Conservation (phyloP, 108 stramenopile genomes). For the Nitzschia inconspicua region DNA sequence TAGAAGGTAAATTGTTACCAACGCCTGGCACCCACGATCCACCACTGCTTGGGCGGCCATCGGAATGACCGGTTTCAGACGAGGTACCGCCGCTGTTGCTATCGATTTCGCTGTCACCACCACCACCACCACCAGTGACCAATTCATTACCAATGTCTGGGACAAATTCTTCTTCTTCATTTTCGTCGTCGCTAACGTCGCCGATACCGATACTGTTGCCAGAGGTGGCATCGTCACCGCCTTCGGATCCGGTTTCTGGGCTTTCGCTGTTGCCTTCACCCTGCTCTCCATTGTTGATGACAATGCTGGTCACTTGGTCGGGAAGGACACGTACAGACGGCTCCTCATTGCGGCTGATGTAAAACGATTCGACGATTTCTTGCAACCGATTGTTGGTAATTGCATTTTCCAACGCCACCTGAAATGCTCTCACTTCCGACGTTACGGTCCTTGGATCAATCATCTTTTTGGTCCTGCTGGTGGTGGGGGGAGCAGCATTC, state of each 20-base stretch:
- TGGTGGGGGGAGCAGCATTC: neutral
- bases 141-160: neutral
- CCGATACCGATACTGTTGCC: neutral
- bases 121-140: neutral
- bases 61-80: neutral
- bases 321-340: neutral
- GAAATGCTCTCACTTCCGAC: constrained; percentile 4
- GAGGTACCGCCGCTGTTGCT: neutral
- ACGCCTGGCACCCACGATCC: neutral
- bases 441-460: constrained; percentile 6
- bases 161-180: neutral
- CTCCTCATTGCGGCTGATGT: neutral
- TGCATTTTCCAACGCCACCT: constrained; percentile 1
- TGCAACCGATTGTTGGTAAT: constrained; percentile 9
- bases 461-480: neutral
- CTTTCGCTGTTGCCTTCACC: neutral
- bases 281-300: constrained; percentile 1
- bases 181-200: neutral
- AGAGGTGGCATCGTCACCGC: neutral
- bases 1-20: neutral
- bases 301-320: neutral
- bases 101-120: neutral
- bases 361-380: neutral
- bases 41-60: neutral
- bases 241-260: neutral